Conservation (phyloP, 31 red algal genomes). For the Asparagopsis taxiformis region DNA sequence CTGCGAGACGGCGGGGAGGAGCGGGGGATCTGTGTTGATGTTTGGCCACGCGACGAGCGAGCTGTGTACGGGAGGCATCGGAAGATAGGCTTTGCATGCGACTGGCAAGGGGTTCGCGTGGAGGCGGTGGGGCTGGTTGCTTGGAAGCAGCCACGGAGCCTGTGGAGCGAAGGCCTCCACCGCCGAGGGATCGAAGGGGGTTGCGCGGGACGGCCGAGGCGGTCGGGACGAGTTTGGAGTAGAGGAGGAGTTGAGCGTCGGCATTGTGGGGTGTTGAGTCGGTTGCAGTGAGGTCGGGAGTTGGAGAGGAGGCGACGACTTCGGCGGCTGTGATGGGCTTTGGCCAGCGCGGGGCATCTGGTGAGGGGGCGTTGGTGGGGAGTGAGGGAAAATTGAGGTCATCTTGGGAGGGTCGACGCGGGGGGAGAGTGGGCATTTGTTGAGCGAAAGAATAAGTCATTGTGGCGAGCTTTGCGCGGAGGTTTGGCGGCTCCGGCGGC, state of each 20-base stretch:
- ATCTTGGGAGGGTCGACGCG: slow-evolving; percentile 5
- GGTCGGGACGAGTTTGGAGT: slow-evolving; percentile 23
- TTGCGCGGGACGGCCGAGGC: slow-evolving; percentile 24
- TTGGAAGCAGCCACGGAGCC: slow-evolving; percentile 19
- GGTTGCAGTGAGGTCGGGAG: background rate
- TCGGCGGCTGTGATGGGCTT: slow-evolving; percentile 15
- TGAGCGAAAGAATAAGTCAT: slow-evolving; percentile 28
- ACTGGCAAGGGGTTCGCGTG: slow-evolving; percentile 9
- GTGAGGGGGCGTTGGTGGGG: background rate
- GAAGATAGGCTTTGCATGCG: slow-evolving; percentile 23
- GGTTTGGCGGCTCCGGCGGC: background rate
- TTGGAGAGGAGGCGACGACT: slow-evolving; percentile 7
- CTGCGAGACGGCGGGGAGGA: background rate
- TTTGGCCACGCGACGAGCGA: background rate
- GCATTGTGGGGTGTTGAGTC: background rate
- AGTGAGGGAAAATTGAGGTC: slow-evolving; percentile 25
- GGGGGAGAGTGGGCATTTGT: slow-evolving; percentile 17
- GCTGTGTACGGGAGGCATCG: slow-evolving; percentile 6
- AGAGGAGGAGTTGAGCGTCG: slow-evolving; percentile 9
- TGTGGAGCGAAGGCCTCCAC: slow-evolving; percentile 12
- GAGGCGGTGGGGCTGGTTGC: background rate
- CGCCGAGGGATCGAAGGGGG: slow-evolving; percentile 12
- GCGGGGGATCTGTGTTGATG: background rate
- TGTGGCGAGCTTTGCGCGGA: background rate
- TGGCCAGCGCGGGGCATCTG: background rate